Conservation (phyloP, 352 stramenopile genomes). For the Pythium dissotocum region DNA sequence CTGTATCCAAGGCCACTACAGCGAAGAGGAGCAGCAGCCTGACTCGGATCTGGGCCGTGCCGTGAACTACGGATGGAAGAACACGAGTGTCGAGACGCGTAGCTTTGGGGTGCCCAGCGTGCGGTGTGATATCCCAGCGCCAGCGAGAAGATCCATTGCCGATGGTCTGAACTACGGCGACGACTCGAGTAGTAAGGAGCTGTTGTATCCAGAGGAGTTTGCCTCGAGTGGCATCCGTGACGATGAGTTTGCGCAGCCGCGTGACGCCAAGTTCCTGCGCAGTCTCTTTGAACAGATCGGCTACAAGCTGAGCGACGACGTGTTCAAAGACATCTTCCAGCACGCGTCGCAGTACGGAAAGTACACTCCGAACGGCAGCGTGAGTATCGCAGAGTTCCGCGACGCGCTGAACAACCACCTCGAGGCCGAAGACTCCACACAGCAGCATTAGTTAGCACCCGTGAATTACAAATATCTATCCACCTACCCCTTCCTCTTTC, state of each 20-base stretch:
- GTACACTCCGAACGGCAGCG: conserved; percentile 43
- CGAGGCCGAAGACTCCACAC: conserved; percentile 46
- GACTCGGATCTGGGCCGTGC: conserved; percentile 81
- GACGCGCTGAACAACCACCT: conserved; percentile 76
- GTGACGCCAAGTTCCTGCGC: conserved; percentile 58
- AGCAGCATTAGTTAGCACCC: conserved; percentile 8
- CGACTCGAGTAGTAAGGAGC: conserved; percentile 70
- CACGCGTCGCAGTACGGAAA: conserved; percentile 43
- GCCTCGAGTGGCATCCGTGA: conserved; percentile 78
- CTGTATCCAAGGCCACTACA: conserved; percentile 87
- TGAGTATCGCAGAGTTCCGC: conserved; percentile 71
- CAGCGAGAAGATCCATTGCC: conserved; percentile 74
- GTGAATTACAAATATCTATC: background rate
- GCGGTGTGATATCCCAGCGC: conserved; percentile 78
- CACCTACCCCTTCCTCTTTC: background rate
- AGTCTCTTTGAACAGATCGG: conserved; percentile 74
- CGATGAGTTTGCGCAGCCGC: conserved; percentile 75
- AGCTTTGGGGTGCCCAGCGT: conserved; percentile 87
- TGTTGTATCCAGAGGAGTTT: conserved; percentile 88
- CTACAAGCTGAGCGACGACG: conserved; percentile 52
- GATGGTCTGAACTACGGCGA: conserved; percentile 92
- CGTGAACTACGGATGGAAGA: conserved; percentile 87
- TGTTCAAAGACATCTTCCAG: conserved; percentile 76
- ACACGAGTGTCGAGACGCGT: conserved; percentile 53
- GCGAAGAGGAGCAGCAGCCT: conserved; percentile 73